Evolutionary conservation across 768 basidiomycete genomes (phyloP).

Genomic region (Lentinula detonsa): DNA sequence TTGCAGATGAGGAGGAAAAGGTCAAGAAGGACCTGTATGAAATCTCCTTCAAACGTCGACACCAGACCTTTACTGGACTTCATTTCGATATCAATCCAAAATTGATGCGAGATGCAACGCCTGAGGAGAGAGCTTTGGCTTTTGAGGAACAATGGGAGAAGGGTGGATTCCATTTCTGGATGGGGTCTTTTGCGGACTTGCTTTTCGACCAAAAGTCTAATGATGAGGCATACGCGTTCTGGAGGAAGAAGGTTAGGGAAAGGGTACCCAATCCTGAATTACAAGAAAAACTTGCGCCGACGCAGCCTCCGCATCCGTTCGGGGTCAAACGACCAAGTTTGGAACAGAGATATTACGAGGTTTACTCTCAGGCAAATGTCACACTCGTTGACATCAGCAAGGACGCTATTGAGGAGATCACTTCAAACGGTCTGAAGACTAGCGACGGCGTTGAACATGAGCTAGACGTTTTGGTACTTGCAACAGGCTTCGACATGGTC

Average conservation of each 20-base stretch:
- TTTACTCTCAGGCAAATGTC: conserved; percentile 5
- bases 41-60: background rate
- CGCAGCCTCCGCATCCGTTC: conserved; percentile 2
- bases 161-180: conserved; percentile 9
- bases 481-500: conserved; percentile 4
- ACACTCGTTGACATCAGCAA: conserved; percentile 2
- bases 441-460: conserved; percentile 2
- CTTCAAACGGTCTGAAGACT: background rate
- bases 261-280: background rate
- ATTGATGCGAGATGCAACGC: background rate
- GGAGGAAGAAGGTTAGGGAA: conserved; percentile 5
- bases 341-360: conserved; percentile 4
- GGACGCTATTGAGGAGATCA: background rate
- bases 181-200: conserved; percentile 5
- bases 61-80: conserved; percentile 2
- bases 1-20: background rate
- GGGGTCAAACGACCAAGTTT: conserved; percentile 1
- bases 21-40: background rate
- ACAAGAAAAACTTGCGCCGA: conserved; percentile 6
- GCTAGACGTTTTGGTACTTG: conserved; percentile 5
- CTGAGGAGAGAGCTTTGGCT: conserved; percentile 8
- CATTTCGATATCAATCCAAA: background rate
- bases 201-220: background rate
- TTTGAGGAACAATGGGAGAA: conserved; percentile 10
- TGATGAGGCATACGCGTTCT: conserved; percentile 5